Percentiles rank a stretch among this genome's conserved stretches.
phyloP scores from a whole-genome alignment of 2,329 filamentous ascomycete species.

The Curvularia lunata region DNA sequence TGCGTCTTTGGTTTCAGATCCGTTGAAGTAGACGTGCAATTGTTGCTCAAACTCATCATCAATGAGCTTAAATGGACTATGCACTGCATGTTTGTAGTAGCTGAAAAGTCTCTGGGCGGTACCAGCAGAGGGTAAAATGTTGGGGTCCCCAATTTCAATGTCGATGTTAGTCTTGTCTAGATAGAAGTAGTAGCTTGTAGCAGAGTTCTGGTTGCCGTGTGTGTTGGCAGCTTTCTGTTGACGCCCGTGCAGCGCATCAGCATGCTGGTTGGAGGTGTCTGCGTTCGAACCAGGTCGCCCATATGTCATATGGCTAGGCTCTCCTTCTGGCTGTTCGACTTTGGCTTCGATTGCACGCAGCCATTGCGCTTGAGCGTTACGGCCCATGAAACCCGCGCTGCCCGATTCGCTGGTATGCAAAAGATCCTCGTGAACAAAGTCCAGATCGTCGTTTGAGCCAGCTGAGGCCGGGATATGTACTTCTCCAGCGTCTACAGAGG shows the following conservation, averaged over 20 bases:
- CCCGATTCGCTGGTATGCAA: constrained; percentile 19
- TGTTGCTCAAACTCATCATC: constrained; percentile 16
- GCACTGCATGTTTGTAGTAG: constrained; percentile 38
- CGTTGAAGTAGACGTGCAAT: constrained; percentile 9
- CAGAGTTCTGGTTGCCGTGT: background rate
- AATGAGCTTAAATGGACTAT: constrained; percentile 34
- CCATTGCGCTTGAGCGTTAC: constrained; percentile 37
- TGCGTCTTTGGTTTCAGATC: constrained; percentile 3
- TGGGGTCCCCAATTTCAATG: constrained; percentile 23
- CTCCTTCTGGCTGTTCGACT: constrained; percentile 14
- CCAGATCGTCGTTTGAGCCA: constrained; percentile 19
- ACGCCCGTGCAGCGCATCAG: constrained; percentile 7
- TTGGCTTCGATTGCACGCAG: constrained; percentile 22
- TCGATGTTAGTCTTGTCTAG: constrained; percentile 28
- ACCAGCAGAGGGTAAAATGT: constrained; percentile 34
- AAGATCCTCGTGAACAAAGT: constrained; percentile 30
- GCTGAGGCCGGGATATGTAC: constrained; percentile 15
- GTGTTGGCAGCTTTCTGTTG: background rate
- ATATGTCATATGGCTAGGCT: constrained; percentile 20
- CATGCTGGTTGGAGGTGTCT: constrained; percentile 15
- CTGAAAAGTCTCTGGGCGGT: constrained; percentile 36
- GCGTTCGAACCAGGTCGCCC: constrained; percentile 25
- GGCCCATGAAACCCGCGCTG: constrained; percentile 35
- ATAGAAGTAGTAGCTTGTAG: constrained; percentile 34
- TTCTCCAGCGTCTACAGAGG: constrained; percentile 11